Evolutionary conservation across 345 rosid species (phyloP).

Genomic region (Balakata baccata): DNA sequence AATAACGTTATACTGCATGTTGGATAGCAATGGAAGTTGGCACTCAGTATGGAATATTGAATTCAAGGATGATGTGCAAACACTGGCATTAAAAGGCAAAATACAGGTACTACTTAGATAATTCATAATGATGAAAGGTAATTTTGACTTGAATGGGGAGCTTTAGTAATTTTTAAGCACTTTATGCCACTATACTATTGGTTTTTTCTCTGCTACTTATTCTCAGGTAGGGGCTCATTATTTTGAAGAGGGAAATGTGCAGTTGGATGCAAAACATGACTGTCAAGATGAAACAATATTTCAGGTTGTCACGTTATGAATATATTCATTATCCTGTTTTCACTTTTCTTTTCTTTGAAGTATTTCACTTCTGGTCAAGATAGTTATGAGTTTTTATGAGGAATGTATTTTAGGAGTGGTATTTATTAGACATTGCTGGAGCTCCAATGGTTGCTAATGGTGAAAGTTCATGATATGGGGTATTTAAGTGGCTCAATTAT

Average conservation of each 20-base stretch:
- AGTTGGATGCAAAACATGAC: slow-evolving; percentile 84
- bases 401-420: background rate
- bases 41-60: slow-evolving; percentile 83
- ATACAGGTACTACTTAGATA: slow-evolving; percentile 51
- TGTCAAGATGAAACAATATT: slow-evolving; percentile 74
- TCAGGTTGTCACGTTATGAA: slow-evolving; percentile 52
- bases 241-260: slow-evolving; percentile 99
- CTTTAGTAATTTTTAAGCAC: background rate
- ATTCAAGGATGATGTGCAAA: slow-evolving; percentile 72
- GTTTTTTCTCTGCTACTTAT: background rate
- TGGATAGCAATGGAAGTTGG: slow-evolving; percentile 86
- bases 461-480: slow-evolving; percentile 2
- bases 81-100: slow-evolving; percentile 70
- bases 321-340: background rate
- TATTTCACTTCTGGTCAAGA: background rate
- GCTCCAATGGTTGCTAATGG: background rate
- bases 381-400: background rate
- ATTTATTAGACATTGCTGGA: background rate
- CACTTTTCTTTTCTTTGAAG: background rate
- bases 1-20: slow-evolving; percentile 17
- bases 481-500: background rate
- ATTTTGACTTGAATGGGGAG: background rate
- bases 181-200: background rate
- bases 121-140: background rate
- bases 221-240: slow-evolving; percentile 91